Evolutionary conservation across 176 grass and related monocot genomes (phyloP), one percentile per base, ranked within the genome.

Genomic region (Triticum turgidum): DNA sequence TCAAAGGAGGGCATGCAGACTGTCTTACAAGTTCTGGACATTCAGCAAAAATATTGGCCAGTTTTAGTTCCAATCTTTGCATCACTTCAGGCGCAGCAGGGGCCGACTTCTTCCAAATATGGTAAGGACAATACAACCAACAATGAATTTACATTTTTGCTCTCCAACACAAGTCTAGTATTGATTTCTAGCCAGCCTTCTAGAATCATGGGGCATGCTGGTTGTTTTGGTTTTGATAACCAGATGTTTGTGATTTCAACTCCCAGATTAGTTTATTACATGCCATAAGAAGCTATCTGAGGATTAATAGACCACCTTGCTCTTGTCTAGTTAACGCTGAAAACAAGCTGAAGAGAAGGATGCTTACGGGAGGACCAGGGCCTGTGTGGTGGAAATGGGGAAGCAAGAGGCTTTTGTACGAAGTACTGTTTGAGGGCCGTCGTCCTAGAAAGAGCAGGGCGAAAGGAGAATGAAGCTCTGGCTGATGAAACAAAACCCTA

Each of bases 351-450:
- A 95, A 88, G 91, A 93, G 88, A 84, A 89, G 61, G 76, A 87
- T 74, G 84, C 91, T 78, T 83, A 51, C 21, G 9, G 20, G 73
- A 83, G 44, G 76, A 49, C 34, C 80, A n/a, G 90, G 92, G 11
- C 93, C 96, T 17, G 86, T 98, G 47, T 96, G 96, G 93, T 98
- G 96, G 96, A 94, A 92, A 89, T 94, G 92, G 90, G 90, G 93
- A 67, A 94, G 96, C 75, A 98, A 98, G 88, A 92, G 92, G 77
- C 78, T 96, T 87, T 52, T 94, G 56, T 98, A 94, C 21, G 42
- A 94, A 86, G 75, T 90, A 3, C 84, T 98, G 4, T 90, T 84
- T 34, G 89, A 83, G 78, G 79, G 88, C 61, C 76, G 39, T 11
- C 67, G 24, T 76, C 59, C 82, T 24, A 92, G 66, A 78, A 86